Evolutionary conservation across 805 yeast genomes (phyloP).

Genomic region (Sugiyamaella marilandica): DNA sequence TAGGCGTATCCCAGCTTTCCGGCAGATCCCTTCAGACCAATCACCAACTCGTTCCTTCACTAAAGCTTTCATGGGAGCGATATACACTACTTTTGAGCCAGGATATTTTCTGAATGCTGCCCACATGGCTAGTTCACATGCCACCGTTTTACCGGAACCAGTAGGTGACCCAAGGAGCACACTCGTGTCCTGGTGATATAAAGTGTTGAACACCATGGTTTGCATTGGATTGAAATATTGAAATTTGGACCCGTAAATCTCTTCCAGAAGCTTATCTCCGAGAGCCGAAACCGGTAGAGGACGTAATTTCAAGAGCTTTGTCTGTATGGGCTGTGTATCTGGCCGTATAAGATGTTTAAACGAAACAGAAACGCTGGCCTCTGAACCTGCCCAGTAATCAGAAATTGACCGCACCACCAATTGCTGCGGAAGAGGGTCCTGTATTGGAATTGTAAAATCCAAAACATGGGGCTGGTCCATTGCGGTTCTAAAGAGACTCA

Average conservation of each 20-base stretch:
- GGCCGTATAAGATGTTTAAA: constrained; percentile 90
- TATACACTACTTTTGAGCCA: constrained; percentile 71
- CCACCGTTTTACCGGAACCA: constrained; percentile 97
- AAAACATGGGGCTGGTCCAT: constrained; percentile 56
- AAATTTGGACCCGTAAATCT: constrained; percentile 63
- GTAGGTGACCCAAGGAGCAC: constrained; percentile 97
- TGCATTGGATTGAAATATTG: constrained; percentile 97
- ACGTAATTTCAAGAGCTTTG: constrained; percentile 70
- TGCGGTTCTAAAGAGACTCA: constrained; percentile 59
- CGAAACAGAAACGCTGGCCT: constrained; percentile 67
- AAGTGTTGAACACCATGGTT: constrained; percentile 89
- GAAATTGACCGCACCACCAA: constrained; percentile 72
- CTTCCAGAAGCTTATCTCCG: constrained; percentile 60
- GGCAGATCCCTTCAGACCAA: constrained; percentile 56
- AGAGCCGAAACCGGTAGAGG: constrained; percentile 84
- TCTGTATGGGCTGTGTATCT: constrained; percentile 76
- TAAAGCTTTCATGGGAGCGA: constrained; percentile 87
- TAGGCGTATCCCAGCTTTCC: constrained; percentile 44
- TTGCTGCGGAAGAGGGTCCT: constrained; percentile 86
- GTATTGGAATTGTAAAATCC: constrained; percentile 86
- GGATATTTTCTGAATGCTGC: constrained; percentile 85
- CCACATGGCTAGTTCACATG: constrained; percentile 96
- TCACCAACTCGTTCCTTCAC: constrained; percentile 81
- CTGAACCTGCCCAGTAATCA: constrained; percentile 88
- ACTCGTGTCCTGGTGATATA: constrained; percentile 72